phyloP scores from a whole-genome alignment of 139 green algal species.

The Pseudopediastrum boryanum region DNA sequence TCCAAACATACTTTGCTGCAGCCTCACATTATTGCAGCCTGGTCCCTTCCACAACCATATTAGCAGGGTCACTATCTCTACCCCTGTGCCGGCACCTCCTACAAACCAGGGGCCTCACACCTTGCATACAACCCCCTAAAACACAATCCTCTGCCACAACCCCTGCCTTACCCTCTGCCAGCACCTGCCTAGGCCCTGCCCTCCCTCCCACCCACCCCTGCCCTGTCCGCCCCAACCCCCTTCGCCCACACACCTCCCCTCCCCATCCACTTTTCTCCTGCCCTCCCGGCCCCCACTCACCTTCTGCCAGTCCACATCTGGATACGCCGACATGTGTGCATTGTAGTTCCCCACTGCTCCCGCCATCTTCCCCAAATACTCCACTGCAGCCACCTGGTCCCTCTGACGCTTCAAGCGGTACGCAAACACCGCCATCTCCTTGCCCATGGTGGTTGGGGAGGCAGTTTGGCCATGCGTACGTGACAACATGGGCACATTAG shows the following conservation, averaged over 20 bases:
- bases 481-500: constrained; percentile 92
- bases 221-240: too few relatives aligned
- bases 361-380: constrained; percentile 92
- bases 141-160: too few relatives aligned
- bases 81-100: too few relatives aligned
- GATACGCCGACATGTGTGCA: constrained; percentile 95
- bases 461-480: constrained; percentile 98
- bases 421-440: constrained; percentile 97
- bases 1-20: too few relatives aligned
- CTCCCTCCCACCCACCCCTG: background rate
- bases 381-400: constrained; percentile 62
- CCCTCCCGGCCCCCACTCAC: constrained; percentile 53
- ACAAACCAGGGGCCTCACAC: too few relatives aligned
- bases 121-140: too few relatives aligned
- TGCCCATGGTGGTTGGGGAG: constrained; percentile 97
- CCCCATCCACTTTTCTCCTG: background rate
- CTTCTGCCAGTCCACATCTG: constrained; percentile 89
- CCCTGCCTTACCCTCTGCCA: too few relatives aligned
- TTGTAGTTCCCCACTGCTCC: constrained; percentile 99
- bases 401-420: constrained; percentile 81
- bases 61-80: too few relatives aligned
- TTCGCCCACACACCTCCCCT: background rate
- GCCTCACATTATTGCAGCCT: too few relatives aligned
- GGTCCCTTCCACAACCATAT: too few relatives aligned
- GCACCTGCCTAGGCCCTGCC: too few relatives aligned